Base-by-base conservation (phyloP, 176 grass and related monocot species). In the Rhipidocladum racemiflorum region DNA sequence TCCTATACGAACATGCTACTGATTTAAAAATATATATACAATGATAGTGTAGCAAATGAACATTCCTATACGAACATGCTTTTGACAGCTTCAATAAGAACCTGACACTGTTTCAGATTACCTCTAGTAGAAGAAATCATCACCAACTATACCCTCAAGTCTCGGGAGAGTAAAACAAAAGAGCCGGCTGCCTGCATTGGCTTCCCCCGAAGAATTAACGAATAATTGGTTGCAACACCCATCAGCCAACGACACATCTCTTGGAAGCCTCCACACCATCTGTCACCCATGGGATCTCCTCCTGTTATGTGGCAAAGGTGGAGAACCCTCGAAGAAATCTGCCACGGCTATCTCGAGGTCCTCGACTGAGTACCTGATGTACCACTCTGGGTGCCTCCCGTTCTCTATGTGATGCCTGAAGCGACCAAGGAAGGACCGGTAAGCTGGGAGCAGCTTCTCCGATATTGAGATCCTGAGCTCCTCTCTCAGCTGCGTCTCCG, bases 351-450 rank as follows among this genome's bases (percentile, higher is more conserved):
- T 61, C 85, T 97, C 94, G 45, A 97, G 91, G 84, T 97, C 91
- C 84, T 99, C 92, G 80, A 91, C 92, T 13, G 92, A 90, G 72
- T 98, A 93, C 36, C 90, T 98, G 82, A 98, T 98, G 83, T 91
- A 93, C 86, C 93, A 24, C 68, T 98, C 92, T 3, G 92, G 96
- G 67, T 95, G 90, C 75, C 55, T 98, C 65, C 90, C 87, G 11
- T 80, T 91, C 82, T 98, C 96, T 75, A 98, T 95, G 24, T 98
- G 96, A 64, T 91, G 90, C 27, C 92, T 80, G 68, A 93, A 98
- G 63, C 96, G 70, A 25, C 96, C 96, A 59, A 98, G 88, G 74
- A 98, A 95, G 20, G 96, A 93, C 27, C 96, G 79, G 46, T 95
- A 98, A 9, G 96, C 96, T 59, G 96, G 96, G 18, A 98, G 87